A percentile compares a stretch with the other conserved stretches of the same genome.
Conservation (phyloP, 2,329 filamentous ascomycete species). For the Fusarium sp. region DNA sequence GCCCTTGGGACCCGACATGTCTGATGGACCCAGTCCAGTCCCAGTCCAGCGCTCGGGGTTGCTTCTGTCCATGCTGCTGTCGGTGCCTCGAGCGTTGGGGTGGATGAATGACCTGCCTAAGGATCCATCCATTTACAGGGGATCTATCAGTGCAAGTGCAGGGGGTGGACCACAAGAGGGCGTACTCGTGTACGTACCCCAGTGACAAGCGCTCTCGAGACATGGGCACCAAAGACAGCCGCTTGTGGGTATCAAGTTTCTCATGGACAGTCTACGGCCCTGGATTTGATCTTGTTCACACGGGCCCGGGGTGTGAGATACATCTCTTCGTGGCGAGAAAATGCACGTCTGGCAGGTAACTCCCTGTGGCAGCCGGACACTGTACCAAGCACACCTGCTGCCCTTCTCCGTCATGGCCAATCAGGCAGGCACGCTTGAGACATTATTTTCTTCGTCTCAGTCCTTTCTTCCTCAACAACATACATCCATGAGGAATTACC, state of each 20-base stretch:
- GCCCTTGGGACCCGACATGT: background rate
- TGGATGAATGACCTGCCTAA: background rate
- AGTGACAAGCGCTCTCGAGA: background rate
- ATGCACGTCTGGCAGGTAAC: slow-evolving; percentile 7
- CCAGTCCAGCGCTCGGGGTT: slow-evolving; percentile 6
- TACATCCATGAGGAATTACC: slow-evolving; percentile 1
- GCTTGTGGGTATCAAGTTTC: slow-evolving; percentile 19
- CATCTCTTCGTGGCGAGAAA: background rate
- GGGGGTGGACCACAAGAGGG: background rate
- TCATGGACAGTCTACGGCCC: background rate
- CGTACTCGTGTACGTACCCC: background rate
- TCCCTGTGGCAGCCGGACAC: slow-evolving; percentile 6
- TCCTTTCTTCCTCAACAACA: slow-evolving; percentile 10
- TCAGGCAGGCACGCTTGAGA: slow-evolving; percentile 7
- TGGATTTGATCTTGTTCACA: background rate
- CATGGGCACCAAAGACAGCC: background rate
- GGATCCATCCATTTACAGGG: slow-evolving; percentile 5
- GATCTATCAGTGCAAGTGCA: background rate
- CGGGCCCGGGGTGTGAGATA: background rate
- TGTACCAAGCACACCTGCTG: slow-evolving; percentile 5
- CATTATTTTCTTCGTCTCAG: slow-evolving; percentile 19
- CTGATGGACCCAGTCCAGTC: background rate
- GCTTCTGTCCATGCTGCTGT: background rate
- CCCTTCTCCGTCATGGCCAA: slow-evolving; percentile 4
- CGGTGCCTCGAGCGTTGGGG: slow-evolving; percentile 16